Evolutionary conservation across 139 green algal species (phyloP), one percentile per base, ranked within the genome.

Genomic region (Picochlorum sp.): DNA sequence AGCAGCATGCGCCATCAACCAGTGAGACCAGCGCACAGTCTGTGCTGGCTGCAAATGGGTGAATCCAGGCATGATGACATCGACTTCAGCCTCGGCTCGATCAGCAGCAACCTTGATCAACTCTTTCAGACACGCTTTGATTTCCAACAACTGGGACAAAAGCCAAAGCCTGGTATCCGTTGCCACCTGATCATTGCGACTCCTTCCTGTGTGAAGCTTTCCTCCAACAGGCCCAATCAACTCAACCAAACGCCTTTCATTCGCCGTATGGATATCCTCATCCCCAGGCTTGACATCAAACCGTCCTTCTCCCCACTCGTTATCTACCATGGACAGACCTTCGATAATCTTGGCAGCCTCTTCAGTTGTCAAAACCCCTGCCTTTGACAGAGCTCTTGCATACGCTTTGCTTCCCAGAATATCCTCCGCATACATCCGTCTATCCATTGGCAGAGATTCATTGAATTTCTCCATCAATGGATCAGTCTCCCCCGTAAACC

Each of bases 191-290:
- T 99, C 94, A 71, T 99, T 99, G 30, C 94, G 78, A 47, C 72
- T 90, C 34, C 94, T 78, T 6, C 91, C 94, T 2, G 94, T 99
- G 78, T 99, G 94, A 67, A 99, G 90, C 85, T 99, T 99, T 57
- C 90, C 92, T 30, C 86, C 91, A 15, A 94, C 81, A 30, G 83
- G 3, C 4, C 90, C 92, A 15, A 98, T 72, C 11, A 97, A 52
- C 81, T 98, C 92, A 45, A 75, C 89, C 4, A 98, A 79, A 16
- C 90, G 73, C 13, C 92, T 78, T 79, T 98, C 92, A 71, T 98
- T 98, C 52, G 92, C 92, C 34, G 90, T 98, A 85, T 98, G 90
- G 65, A 98, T 98, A 80, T 98, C 92, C 74, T 98, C 92, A 69
- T 98, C 92, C 1, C 88, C 89, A 4, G 65, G 49, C 74, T 88